Conservation (phyloP, 495 filamentous ascomycete species). For the Neurospora sp. region DNA sequence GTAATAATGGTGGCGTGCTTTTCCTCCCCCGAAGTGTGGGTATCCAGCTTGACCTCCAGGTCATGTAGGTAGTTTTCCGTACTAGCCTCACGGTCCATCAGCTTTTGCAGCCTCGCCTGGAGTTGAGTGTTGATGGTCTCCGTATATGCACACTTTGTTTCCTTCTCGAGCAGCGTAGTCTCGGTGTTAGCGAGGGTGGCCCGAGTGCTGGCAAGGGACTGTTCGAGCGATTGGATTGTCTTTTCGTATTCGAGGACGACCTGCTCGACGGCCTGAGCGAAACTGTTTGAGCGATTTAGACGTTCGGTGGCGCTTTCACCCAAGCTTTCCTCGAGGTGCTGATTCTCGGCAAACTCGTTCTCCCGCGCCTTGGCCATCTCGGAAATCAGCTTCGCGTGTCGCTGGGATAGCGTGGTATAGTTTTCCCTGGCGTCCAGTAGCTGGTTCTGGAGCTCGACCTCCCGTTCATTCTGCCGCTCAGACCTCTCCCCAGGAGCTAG, state of each 20-base stretch:
- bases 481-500: slow-evolving; percentile 54
- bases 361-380: slow-evolving; percentile 83
- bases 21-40: slow-evolving; percentile 84
- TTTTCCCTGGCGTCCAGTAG: slow-evolving; percentile 90
- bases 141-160: slow-evolving; percentile 82
- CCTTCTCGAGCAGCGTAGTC: slow-evolving; percentile 78
- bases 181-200: slow-evolving; percentile 74
- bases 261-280: slow-evolving; percentile 89
- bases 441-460: slow-evolving; percentile 88
- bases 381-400: slow-evolving; percentile 90
- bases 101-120: slow-evolving; percentile 75
- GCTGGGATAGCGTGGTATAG: slow-evolving; percentile 79
- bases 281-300: slow-evolving; percentile 86
- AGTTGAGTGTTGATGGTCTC: slow-evolving; percentile 89
- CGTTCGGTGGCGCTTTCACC: slow-evolving; percentile 79
- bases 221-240: slow-evolving; percentile 90
- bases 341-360: slow-evolving; percentile 42
- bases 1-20: slow-evolving; percentile 74
- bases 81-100: slow-evolving; percentile 78
- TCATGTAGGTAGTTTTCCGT: slow-evolving; percentile 89
- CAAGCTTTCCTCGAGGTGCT: slow-evolving; percentile 41
- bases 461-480: slow-evolving; percentile 75
- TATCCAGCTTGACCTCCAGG: slow-evolving; percentile 79
- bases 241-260: slow-evolving; percentile 97
- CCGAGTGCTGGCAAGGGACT: slow-evolving; percentile 82